Conservation (phyloP, 179 eudicot species). For the Amaranthus tricolor region DNA sequence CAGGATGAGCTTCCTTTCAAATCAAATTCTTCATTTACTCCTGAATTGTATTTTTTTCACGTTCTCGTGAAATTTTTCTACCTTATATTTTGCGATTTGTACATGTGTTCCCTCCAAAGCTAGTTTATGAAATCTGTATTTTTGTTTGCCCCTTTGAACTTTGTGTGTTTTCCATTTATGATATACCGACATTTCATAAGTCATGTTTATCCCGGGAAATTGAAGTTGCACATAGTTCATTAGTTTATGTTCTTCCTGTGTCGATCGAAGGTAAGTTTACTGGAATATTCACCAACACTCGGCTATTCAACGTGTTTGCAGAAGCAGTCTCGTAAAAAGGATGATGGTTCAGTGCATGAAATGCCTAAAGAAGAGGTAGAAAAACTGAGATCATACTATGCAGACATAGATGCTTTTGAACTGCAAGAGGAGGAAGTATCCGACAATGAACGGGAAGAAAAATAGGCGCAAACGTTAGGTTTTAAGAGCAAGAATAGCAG, state of each 20-base stretch:
- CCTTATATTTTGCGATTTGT: not conserved
- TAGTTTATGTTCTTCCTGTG: not conserved
- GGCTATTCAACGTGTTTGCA: conserved; percentile 19
- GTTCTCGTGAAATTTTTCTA: not conserved
- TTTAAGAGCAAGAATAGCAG: not conserved
- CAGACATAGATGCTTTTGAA: conserved; percentile 45
- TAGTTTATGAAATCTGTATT: not conserved
- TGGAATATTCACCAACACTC: not conserved
- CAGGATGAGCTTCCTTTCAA: conserved; percentile 1
- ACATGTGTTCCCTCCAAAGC: not conserved
- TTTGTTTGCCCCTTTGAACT: too few species aligned
- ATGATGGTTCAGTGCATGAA: conserved; percentile 17
- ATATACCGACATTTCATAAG: not conserved
- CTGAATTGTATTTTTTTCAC: not conserved
- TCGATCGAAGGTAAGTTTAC: not conserved
- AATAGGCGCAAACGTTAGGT: not conserved
- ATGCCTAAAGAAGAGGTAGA: conserved; percentile 42
- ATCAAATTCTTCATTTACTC: conserved; percentile 1
- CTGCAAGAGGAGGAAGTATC: conserved; percentile 37
- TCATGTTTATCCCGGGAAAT: too few species aligned
- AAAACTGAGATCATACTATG: conserved; percentile 40
- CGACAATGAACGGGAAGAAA: conserved; percentile 27
- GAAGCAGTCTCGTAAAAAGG: conserved; percentile 31
- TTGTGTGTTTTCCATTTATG: too few species aligned
- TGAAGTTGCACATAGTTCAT: not conserved